Evolutionary conservation across 192 early-diverging fungal species (phyloP), one percentile per base, ranked within the genome.

Genomic region (Polychytrium aggregatum): DNA sequence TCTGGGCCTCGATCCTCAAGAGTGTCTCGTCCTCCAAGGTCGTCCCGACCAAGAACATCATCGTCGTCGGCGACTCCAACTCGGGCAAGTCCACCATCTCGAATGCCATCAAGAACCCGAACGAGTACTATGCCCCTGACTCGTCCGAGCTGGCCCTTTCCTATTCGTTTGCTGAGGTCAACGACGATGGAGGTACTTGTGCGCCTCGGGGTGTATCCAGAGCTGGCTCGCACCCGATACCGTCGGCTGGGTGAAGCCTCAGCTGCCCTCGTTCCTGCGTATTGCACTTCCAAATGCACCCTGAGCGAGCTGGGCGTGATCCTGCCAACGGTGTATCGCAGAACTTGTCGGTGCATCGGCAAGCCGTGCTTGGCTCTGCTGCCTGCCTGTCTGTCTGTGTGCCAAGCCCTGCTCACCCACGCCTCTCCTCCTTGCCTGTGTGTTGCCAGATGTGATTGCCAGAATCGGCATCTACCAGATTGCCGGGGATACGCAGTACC

Each of bases 1-100:
- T 92, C 50, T 95, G 92, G 92, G 76, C 79, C 41, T 71, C 82
- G 25, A 82, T 91, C 37, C 70, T 96, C 14, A 70, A 75, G 40
- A 66, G 79, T 10, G 87, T 85, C 0, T 75, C 85, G 4, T 78
- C 86, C 44, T 74, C 87, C 18, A 84, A 84, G 57, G 63, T 78
- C 14, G 72, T 84, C 9, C 81, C 82, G 6, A 68, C 76, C n/a
- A 84, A 83, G 57, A 82, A 75, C 58, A 71, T 93, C 28, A 58
- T 97, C 37, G 80, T 97, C 33, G 59, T 93, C 17, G 92, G 88
- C 79, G 27, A 20, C 50, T 37, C 13, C 35, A 1, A 14, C 34
- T 25, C 9, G 28, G 6, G 38, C 6, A 6, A 27, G 33, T 34
- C 3, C 22, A 29, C 20, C n/a, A 2, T 21, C n/a, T 47, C 30